A percentile compares a stretch with the other conserved stretches of the same genome.
These are phyloP conservation scores for Amanita rimosa DNA, from an alignment of 768 basidiomycete genomes.

Conservation along the genomic window DNA sequence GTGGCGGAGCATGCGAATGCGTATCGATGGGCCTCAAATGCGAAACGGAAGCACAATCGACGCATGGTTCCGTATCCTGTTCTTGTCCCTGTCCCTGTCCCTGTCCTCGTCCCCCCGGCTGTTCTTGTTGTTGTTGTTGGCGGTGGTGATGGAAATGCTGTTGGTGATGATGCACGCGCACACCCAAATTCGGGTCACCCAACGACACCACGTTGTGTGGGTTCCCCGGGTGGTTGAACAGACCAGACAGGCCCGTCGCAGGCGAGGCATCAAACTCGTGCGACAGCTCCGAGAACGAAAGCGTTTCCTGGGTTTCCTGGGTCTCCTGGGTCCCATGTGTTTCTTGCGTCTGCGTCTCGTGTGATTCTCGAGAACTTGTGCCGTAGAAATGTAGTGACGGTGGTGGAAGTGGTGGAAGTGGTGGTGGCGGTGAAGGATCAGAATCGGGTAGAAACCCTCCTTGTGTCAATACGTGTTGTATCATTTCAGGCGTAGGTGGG, in stretches of 20 bases:
- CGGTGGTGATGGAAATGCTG: too few relatives aligned
- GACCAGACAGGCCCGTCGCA: constrained; percentile 10
- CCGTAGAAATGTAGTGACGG: too few relatives aligned
- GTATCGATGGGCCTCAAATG: not conserved
- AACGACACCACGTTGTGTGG: not conserved
- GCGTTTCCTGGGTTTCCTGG: constrained; percentile 12
- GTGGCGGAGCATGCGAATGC: constrained; percentile 11
- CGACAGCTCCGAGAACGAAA: constrained; percentile 18
- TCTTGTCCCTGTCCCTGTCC: not conserved
- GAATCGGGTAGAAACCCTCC: constrained; percentile 32
- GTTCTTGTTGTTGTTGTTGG: too few relatives aligned
- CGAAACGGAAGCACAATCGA: constrained; percentile 4
- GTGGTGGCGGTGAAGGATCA: not conserved
- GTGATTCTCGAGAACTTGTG: not conserved
- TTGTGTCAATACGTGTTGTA: constrained; percentile 57
- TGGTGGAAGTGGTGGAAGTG: too few relatives aligned
- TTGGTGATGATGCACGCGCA: too few relatives aligned
- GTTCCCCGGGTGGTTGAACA: constrained; percentile 6
- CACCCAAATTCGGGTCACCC: too few relatives aligned
- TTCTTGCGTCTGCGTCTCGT: constrained; percentile 5
- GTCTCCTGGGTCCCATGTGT: constrained; percentile 5
- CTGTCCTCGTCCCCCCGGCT: too few relatives aligned
- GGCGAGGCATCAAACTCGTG: constrained; percentile 19
- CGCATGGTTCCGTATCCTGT: not conserved
- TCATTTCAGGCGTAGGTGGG: constrained; percentile 61